Evolutionary conservation across 768 basidiomycete genomes (phyloP).

Genomic region (Lentinula boryana): DNA sequence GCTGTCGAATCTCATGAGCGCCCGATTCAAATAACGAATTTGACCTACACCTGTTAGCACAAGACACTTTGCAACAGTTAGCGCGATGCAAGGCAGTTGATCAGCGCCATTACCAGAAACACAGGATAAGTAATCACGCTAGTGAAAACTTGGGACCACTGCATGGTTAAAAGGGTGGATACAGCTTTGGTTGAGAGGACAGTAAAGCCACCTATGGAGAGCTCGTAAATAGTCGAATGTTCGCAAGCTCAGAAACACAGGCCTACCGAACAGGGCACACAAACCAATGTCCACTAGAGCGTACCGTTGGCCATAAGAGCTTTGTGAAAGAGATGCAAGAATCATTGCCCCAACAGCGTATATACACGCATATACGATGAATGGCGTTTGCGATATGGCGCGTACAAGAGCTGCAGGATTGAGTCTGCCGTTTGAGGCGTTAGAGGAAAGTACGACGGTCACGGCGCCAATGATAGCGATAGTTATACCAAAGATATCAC

Average conservation of each 20-base stretch:
- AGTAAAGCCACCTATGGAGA: slow-evolving; percentile 74
- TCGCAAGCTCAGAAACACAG: neutral
- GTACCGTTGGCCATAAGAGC: slow-evolving; percentile 51
- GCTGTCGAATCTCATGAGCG: slow-evolving; percentile 89
- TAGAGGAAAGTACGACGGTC: slow-evolving; percentile 83
- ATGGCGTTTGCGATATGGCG: slow-evolving; percentile 67
- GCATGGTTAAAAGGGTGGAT: slow-evolving; percentile 75
- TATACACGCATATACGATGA: slow-evolving; percentile 67
- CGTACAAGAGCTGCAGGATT: slow-evolving; percentile 59
- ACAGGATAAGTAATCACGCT: slow-evolving; percentile 83
- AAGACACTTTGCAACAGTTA: slow-evolving; percentile 45
- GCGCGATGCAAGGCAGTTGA: neutral
- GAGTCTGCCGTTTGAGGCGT: slow-evolving; percentile 64
- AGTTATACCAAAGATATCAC: slow-evolving; percentile 70
- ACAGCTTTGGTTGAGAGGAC: slow-evolving; percentile 92
- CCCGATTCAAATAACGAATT: slow-evolving; percentile 78
- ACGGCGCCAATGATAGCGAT: slow-evolving; percentile 86
- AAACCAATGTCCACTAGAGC: slow-evolving; percentile 86
- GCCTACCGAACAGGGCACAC: slow-evolving; percentile 76
- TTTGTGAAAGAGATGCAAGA: slow-evolving; percentile 63
- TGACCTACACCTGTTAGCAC: slow-evolving; percentile 74
- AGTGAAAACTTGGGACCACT: slow-evolving; percentile 72
- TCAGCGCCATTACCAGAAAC: slow-evolving; percentile 44
- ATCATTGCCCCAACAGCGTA: slow-evolving; percentile 53
- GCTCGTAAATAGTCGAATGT: slow-evolving; percentile 2